Base-by-base conservation (phyloP, 2,329 filamentous ascomycete genomes). In the Pseudogymnoascus sp. region DNA sequence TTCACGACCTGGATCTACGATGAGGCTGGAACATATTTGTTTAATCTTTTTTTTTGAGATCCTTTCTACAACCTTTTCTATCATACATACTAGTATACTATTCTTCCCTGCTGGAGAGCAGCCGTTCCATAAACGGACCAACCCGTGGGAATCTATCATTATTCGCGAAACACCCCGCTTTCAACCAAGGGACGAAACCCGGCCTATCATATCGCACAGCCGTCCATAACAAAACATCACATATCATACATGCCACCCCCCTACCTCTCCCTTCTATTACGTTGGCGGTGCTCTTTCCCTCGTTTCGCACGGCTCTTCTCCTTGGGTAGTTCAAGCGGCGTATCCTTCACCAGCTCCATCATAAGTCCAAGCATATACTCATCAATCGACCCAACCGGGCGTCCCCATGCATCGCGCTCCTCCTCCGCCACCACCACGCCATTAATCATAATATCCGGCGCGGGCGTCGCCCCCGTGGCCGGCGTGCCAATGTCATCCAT, bases 281-380 rank as follows among this genome's bases (percentile, higher is more conserved):
- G 50, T n/a, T 56, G 50, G 10, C 37, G 37, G 16, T 69, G 42
- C 53, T 74, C 73, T 59, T 67, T 72, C 11, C 68, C 70, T 62
- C 66, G 85, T 74, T 84, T 87, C 37, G 79, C 79, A 74, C 82
- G 86, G 73, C 84, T 87, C 73, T 84, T 86, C 69, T 88, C 85
- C 75, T 81, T 85, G 4, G 86, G 86, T 31, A 88, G 72, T 67
- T 88, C 85, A 63, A 88, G 74, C 60, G 83, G 79, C 23, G 84
- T 84, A 59, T 82, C 79, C 69, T 83, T 82, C 21, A 88, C 77
- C 71, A 81, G 79, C 67, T 77, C 86, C 53, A 82, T 81, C 86
- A 93, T 90, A 63, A 84, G 83, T 37, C 78, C 77, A 60, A 95
- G 77, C 82, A 95, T 88, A 72, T 89, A 91, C 61, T 91, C 86